Base-by-base conservation (phyloP, 2,329 filamentous ascomycete genomes). In the Phyllosticta ampelicida region DNA sequence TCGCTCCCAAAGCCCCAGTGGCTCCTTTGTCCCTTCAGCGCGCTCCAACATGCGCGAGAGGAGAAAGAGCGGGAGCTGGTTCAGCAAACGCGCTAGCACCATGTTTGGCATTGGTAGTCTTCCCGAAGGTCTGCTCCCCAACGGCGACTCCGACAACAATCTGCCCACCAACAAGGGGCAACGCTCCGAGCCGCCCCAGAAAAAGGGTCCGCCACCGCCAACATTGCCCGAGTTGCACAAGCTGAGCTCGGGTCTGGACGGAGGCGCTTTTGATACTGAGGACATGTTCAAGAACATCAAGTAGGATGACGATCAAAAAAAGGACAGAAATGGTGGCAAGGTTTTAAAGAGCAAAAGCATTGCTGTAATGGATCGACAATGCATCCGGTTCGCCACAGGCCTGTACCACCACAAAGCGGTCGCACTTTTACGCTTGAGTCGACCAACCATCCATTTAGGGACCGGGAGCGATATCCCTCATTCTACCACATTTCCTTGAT, bases 41-140 rank as follows among this genome's bases (percentile, higher is more conserved):
- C 49, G 53, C 6, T 50, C 30, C 19, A 30, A 30, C 48, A n/a
- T 48, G 21, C 51, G 48, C 9, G 52, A 55, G 52, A 50, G 52
- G 44, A 56, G 70, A 62, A 73, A 72, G 66, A 73, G 71, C 60
- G 65, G 66, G 48, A 68, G 70, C 61, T 74, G 71, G 71, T 73
- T 73, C 58, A 67, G 69, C 61, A 72, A 66, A 64, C 67, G 71
- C 61, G 71, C 71, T 65, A 71, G 69, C 58, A 63, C 65, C 29
- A 69, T 72, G 56, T 62, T 65, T 48, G 55, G 55, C 21, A 63
- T 68, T 51, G 70, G 68, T 5, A 56, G 65, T 16, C 64, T 72
- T 36, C 65, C 67, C 29, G 72, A 73, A 55, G 44, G 48, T 36
- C 51, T 55, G 28, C 53, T 58, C 54, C 11, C 23, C 10, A 53